Evolutionary conservation across 2,329 filamentous ascomycete genomes (phyloP).

Genomic region (Eurotiales sp.): DNA sequence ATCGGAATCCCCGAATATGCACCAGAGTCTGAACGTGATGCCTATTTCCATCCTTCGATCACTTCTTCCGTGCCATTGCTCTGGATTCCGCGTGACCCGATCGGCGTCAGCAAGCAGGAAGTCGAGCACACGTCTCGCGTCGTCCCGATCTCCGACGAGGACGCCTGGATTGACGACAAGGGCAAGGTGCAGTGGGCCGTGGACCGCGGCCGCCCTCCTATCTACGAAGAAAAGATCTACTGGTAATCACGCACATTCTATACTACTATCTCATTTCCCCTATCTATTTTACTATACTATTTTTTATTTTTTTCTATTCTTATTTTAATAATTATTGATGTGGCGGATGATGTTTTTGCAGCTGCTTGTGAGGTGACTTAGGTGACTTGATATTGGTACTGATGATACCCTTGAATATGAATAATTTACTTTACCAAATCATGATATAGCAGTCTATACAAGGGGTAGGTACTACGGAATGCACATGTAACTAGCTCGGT

Average conservation of each 20-base stretch:
- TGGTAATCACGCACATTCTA: slow-evolving; percentile 43
- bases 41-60: slow-evolving; percentile 71
- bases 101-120: slow-evolving; percentile 74
- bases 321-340: not conserved
- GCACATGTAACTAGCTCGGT: too few relatives aligned
- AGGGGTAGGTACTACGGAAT: too few relatives aligned
- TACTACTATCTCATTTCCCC: not conserved
- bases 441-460: too few relatives aligned
- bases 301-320: not conserved
- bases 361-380: too few relatives aligned
- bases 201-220: slow-evolving; percentile 54
- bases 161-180: slow-evolving; percentile 67
- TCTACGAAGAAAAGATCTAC: slow-evolving; percentile 56
- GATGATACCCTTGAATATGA: too few relatives aligned
- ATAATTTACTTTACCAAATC: too few relatives aligned
- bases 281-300: not conserved
- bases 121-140: slow-evolving; percentile 66
- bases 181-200: slow-evolving; percentile 60
- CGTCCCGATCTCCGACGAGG: slow-evolving; percentile 77
- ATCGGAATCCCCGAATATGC: slow-evolving; percentile 58
- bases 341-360: too few relatives aligned
- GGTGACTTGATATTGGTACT: too few relatives aligned
- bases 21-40: slow-evolving; percentile 59
- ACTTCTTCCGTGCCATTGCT: slow-evolving; percentile 61
- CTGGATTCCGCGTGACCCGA: slow-evolving; percentile 78